phyloP scores from a whole-genome alignment of 768 basidiomycete species.

The Crassisporium funariophilum region DNA sequence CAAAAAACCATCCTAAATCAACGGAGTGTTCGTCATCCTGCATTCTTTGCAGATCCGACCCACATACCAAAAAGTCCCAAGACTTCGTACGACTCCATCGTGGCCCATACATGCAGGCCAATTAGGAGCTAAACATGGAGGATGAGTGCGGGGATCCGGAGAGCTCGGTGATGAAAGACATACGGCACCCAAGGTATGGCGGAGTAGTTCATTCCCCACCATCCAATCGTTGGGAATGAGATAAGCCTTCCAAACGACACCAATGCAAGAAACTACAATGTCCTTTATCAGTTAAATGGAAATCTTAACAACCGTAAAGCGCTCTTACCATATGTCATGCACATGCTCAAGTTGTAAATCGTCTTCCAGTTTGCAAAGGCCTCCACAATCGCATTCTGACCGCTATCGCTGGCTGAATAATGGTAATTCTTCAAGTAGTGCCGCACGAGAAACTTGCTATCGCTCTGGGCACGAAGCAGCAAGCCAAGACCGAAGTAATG shows the following conservation, averaged over 20 bases:
- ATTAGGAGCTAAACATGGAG: slow-evolving; percentile 63
- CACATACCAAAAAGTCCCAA: slow-evolving; percentile 85
- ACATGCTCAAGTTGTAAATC: slow-evolving; percentile 88
- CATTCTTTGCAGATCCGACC: not conserved
- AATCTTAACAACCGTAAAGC: slow-evolving; percentile 1
- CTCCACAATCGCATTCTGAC: slow-evolving; percentile 82
- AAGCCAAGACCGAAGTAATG: slow-evolving; percentile 88
- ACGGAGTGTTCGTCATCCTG: not conserved
- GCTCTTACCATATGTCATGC: slow-evolving; percentile 86
- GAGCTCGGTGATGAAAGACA: slow-evolving; percentile 30
- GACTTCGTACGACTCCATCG: slow-evolving; percentile 88
- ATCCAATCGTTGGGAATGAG: slow-evolving; percentile 82
- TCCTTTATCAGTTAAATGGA: slow-evolving; percentile 5
- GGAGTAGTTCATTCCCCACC: slow-evolving; percentile 81
- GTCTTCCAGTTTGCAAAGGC: slow-evolving; percentile 96
- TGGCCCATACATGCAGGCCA: slow-evolving; percentile 89
- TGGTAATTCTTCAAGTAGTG: slow-evolving; percentile 96
- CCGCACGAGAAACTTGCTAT: slow-evolving; percentile 85
- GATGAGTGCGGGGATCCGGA: slow-evolving; percentile 7
- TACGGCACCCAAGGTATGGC: slow-evolving; percentile 88
- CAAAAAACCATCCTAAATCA: slow-evolving; percentile 91
- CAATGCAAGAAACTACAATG: slow-evolving; percentile 73
- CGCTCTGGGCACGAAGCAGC: slow-evolving; percentile 81
- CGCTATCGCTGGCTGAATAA: slow-evolving; percentile 71
- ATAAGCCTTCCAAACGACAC: slow-evolving; percentile 91